A percentile compares a stretch with the other conserved stretches of the same genome.
Evolutionary conservation across 2,329 filamentous ascomycete genomes (phyloP).

Genomic region (Fusarium multiceps): DNA sequence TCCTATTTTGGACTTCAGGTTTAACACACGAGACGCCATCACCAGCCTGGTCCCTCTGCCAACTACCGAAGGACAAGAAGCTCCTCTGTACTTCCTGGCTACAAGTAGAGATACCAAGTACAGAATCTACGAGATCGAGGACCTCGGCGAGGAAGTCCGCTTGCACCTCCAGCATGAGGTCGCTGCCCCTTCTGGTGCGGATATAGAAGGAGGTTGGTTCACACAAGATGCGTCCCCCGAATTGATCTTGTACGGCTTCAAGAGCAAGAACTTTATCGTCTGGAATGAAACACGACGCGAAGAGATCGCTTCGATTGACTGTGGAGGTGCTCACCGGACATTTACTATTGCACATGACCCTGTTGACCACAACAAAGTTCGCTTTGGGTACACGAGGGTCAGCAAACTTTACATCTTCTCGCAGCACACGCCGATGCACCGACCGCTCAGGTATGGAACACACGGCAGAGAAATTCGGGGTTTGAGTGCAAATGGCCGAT

Average conservation of each 20-base stretch:
- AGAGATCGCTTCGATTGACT: conserved; percentile 78
- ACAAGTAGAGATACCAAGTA: conserved; percentile 83
- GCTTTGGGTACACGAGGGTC: conserved; percentile 81
- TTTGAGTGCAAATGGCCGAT: conserved; percentile 55
- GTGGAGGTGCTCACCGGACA: conserved; percentile 84
- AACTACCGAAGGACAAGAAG: conserved; percentile 24
- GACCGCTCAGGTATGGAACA: conserved; percentile 73
- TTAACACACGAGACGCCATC: conserved; percentile 70
- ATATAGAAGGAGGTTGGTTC: conserved; percentile 80
- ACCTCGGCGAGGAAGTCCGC: conserved; percentile 25
- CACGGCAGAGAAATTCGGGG: conserved; percentile 87
- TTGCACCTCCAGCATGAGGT: conserved; percentile 73
- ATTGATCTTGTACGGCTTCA: conserved; percentile 83
- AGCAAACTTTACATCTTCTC: conserved; percentile 63
- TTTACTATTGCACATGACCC: conserved; percentile 65
- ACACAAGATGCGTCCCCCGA: conserved; percentile 55
- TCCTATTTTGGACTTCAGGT: conserved; percentile 51
- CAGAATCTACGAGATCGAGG: conserved; percentile 67
- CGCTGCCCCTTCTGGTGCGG: conserved; percentile 76
- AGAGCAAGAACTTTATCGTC: conserved; percentile 80
- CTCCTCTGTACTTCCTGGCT: conserved; percentile 68
- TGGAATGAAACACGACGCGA: conserved; percentile 80
- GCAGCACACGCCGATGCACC: conserved; percentile 52
- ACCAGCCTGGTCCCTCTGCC: conserved; percentile 70
- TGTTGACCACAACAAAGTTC: conserved; percentile 50